Base-by-base conservation (phyloP, 2,329 filamentous ascomycete species). In the Cordyceps fumosorosea region DNA sequence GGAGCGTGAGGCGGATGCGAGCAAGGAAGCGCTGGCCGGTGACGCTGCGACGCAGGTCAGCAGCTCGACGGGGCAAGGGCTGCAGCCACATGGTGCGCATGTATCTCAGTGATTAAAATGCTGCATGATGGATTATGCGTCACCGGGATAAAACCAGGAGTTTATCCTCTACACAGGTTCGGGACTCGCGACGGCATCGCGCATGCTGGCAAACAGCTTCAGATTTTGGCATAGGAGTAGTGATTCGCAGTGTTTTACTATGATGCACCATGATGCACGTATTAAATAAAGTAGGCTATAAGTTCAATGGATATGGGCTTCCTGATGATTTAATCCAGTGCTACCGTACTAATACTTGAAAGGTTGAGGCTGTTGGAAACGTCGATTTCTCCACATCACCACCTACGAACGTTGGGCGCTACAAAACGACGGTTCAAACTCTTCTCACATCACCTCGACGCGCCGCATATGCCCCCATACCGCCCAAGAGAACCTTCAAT, bases 361-460 rank as follows among this genome's bases (percentile, higher is more conserved):
- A 56, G 2, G 18, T 44, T 24, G 20, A 29, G 29, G 16, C 22
- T 18, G 22, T 18, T 12, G 5, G 6, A 14, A 12, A 16, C 37
- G 11, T 24, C 45, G 16, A 32, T n/a, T 62, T 62, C 59, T 44
- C 59, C 59, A 62, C 59, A 51, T 50, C 52, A 24, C 6, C 6
- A 62, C 52, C 6, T 4, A 62, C 59, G 44, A 42, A 42, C 26
- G 32, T 56, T 20, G 4, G 37, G 58, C 42, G 29, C 26, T 18
- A 24, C 58, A 60, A 40, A 54, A 37, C 11, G 22, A n/a, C 20
- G 47, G 34, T 42, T n/a, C 37, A 37, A 50, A 51, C 16, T 51
- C 22, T 42, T 26, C 5, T n/a, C 12, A 29, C 44, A 37, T 40
- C 45, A 7, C 22, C 14, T 2, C 42, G 5, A 22, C 26, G 11